These are phyloP conservation scores for Phialophora macrospora DNA, from an alignment of 2,329 filamentous ascomycete genomes.

Conservation along the genomic window DNA sequence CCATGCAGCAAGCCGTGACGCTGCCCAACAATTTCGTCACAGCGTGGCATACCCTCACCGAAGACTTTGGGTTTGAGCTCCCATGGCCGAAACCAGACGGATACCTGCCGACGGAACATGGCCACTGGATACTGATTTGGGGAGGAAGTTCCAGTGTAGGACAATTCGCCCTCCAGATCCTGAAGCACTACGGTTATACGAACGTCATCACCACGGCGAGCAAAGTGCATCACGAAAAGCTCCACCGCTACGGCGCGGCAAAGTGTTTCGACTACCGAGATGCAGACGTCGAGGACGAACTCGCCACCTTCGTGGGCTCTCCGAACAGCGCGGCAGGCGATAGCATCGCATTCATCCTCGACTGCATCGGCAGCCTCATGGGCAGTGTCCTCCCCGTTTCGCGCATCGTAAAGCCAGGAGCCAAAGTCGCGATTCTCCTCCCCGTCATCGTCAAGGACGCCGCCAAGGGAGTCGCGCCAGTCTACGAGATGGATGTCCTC, in stretches of 20 bases:
- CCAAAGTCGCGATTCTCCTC: constrained; percentile 63
- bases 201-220: constrained; percentile 45
- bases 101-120: constrained; percentile 46
- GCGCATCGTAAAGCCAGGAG: constrained; percentile 53
- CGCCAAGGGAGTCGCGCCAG: constrained; percentile 51
- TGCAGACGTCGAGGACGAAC: constrained; percentile 29
- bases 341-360: constrained; percentile 55
- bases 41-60: constrained; percentile 60
- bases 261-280: constrained; percentile 44
- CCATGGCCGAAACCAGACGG: constrained; percentile 61
- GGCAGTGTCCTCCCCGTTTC: constrained; percentile 57
- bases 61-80: constrained; percentile 59
- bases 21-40: constrained; percentile 65
- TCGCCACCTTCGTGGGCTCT: constrained; percentile 31
- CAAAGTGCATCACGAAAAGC: constrained; percentile 40
- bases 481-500: constrained; percentile 61
- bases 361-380: constrained; percentile 60
- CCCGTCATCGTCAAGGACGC: constrained; percentile 64
- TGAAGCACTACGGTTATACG: constrained; percentile 45
- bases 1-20: constrained; percentile 56
- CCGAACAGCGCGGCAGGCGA: constrained; percentile 23
- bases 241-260: constrained; percentile 43
- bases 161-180: constrained; percentile 46
- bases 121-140: constrained; percentile 45
- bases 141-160: constrained; percentile 47